A percentile compares a stretch with the other conserved stretches of the same genome.
Evolutionary conservation across 2,329 filamentous ascomycete species (phyloP).

Genomic region (Ambrosiella cleistominuta): DNA sequence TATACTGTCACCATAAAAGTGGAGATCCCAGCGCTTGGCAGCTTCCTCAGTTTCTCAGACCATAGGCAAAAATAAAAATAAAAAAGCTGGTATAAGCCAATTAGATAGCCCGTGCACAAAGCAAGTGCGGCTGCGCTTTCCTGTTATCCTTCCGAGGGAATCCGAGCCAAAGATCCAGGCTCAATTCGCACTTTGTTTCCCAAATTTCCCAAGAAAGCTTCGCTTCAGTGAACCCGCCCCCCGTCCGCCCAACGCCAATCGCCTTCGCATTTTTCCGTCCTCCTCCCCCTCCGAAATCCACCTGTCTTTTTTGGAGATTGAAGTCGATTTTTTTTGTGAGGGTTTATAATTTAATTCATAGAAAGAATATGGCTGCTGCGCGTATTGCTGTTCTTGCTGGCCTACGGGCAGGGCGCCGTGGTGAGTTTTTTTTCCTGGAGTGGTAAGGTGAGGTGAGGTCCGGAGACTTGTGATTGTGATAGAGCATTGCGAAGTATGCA

Average conservation of each 20-base stretch:
- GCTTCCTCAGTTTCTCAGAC: too few species aligned
- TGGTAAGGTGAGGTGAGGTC: neutral
- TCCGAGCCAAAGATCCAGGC: conserved; percentile 9
- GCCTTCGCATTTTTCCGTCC: neutral
- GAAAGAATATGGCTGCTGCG: conserved; percentile 10
- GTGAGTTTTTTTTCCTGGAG: conserved; percentile 9
- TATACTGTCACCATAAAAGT: too few species aligned
- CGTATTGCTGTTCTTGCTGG: conserved; percentile 13
- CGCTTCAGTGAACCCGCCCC: neutral
- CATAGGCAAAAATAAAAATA: too few species aligned
- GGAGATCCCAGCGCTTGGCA: too few species aligned
- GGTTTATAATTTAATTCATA: neutral
- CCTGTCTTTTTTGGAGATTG: neutral
- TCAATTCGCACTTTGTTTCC: conserved; percentile 1
- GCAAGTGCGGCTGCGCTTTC: conserved; percentile 9
- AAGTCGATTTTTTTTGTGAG: neutral
- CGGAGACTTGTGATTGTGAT: neutral
- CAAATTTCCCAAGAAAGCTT: neutral
- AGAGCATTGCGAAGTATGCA: too few species aligned
- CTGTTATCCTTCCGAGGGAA: conserved; percentile 12
- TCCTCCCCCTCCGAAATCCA: neutral
- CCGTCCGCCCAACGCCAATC: too few species aligned
- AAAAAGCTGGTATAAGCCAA: neutral
- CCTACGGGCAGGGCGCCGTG: conserved; percentile 12
- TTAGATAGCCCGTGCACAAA: neutral